Base-by-base conservation (phyloP, 2,329 filamentous ascomycete genomes). In the Penicillium sp. region DNA sequence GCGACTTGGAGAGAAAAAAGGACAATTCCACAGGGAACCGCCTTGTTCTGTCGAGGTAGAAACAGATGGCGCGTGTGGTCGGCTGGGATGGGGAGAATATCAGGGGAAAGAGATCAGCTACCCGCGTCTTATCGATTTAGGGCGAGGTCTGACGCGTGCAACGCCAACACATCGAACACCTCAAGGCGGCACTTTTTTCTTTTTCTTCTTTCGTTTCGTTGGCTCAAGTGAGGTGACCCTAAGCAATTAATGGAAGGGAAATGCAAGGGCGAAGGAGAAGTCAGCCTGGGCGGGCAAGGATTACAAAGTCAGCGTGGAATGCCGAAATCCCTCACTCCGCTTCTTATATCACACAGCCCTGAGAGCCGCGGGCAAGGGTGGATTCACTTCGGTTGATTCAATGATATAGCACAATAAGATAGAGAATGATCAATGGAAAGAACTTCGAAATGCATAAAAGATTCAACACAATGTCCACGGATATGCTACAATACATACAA, bases 101-200 rank as follows among this genome's bases (percentile, higher is more conserved):
- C 60, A 65, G 63, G 63, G 62, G 63, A 62, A 54, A 54, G 54
- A 47, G 62, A 62, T 64, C 57, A 64, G 60, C 60, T 62, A 48
- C 54, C 63, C 63, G 63, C 63, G 62, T 65, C 62, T 63, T 64
- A 65, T 65, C 63, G 63, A 59, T 58, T 63, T 63, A 55, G 57
- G 63, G 58, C 52, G 60, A 62, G 56, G 57, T 59, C 63, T 62
- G 61, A 65, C 63, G 63, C 63, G 62, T 64, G 62, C 63, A 63
- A 65, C 63, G 60, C 51, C 59, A 63, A 60, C 59, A 56, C 47
- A 40, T 43, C 29, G n/a, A 43, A 38, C 38, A 51, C 43, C 24
- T 36, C 22, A 49, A 50, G 10, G 47, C 40, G 31, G 32, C 39
- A 49, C 50, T 47, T 47, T 21, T 8, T 27, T 27, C 8, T 27